Base-by-base conservation (phyloP, 2,329 filamentous ascomycete genomes). In the Hymenotorrendiella dingleyae region DNA sequence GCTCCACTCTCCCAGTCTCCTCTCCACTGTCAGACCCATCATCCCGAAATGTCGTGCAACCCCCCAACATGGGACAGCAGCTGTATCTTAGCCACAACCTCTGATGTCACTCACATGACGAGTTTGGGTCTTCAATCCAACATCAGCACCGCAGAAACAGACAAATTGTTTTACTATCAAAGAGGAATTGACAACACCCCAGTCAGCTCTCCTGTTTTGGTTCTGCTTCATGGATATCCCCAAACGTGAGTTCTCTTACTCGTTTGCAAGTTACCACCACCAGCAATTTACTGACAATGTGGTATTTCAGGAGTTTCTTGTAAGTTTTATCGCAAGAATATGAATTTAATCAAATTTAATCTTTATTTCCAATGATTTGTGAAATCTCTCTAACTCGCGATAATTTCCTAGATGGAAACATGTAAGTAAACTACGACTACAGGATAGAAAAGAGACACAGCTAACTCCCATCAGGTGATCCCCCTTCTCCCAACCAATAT, bases 211-310 rank as follows among this genome's bases (percentile, higher is more conserved):
- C 58, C 58, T 8, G 56, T 72, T 30, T 46, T 71, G 10, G 64
- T 65, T 33, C 53, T 70, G 26, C 60, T 71, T 24, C 69, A 71
- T 53, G 69, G 68, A 36, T 72, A 68, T 50, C 69, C 68, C 4
- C 66, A 72, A 52, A 63, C 63, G 39, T 62, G 58, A 39, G 54
- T 53, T 32, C 52, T 53, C 45, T 54, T 42, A 30, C 39, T 7
- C 9, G 14, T 17, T 16, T 21, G 26, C 21, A 11, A 30, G 5
- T 10, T 22, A 6, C 3, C 16, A n/a, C n/a, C n/a, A n/a, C n/a
- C n/a, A n/a, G n/a, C n/a, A 22, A 2, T 9, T 7, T 33, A 36
- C 17, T 36, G 26, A 27, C 16, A 21, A 5, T 19, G 17, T 7
- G 7, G 34, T 17, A n/a, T n/a, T n/a, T n/a, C n/a, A 53, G 50